Base-by-base conservation (phyloP, 1,284 basidiomycete genomes). In the Sanguinoderma infundibulare region DNA sequence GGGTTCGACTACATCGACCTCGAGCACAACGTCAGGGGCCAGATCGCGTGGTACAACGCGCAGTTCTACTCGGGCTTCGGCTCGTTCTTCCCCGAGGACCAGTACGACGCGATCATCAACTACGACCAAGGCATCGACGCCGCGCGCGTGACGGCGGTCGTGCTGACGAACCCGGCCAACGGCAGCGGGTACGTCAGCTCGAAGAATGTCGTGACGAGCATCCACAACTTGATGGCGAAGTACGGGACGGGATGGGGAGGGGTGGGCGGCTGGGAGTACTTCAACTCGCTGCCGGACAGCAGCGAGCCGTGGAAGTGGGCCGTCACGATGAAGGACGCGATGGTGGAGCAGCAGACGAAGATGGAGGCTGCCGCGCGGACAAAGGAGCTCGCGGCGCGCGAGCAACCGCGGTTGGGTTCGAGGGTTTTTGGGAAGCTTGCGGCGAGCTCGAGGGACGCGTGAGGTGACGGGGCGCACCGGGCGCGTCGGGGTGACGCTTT, bases 31-130 rank as follows among this genome's bases (percentile, higher is more conserved):
- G 26, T 60, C 22, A 54, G 59, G 42, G 6, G 22, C 28, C 17
- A 53, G 2, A 61, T 61, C 50, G 42, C 32, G 24, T 61, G 49
- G 47, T 61, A 61, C 59, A 61, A 61, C 59, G 59, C 59, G 59
- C 59, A 61, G 50, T 61, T 61, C 59, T 61, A 61, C 59, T 61
- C 59, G 39, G 59, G 59, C 50, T 61, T 61, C 42, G 59, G 59
- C 17, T 53, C 59, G 35, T 57, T 61, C 34, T 61, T 61, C 55
- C 59, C 59, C 26, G 55, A 61, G 35, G 51, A 53, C 49, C 54
- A 61, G 59, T 61, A 61, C 55, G 17, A 46, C 17, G 22, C 10
- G 12, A 61, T 61, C 59, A 47, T 61, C 59, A 28, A 61, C 47
- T 61, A 56, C 50, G 50, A 56, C 20, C 54, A 53, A 50, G 55